Percentiles rank a stretch among this genome's conserved stretches.
phyloP scores from a whole-genome alignment of 805 yeast species.

The Diddensiella santjacobensis region DNA sequence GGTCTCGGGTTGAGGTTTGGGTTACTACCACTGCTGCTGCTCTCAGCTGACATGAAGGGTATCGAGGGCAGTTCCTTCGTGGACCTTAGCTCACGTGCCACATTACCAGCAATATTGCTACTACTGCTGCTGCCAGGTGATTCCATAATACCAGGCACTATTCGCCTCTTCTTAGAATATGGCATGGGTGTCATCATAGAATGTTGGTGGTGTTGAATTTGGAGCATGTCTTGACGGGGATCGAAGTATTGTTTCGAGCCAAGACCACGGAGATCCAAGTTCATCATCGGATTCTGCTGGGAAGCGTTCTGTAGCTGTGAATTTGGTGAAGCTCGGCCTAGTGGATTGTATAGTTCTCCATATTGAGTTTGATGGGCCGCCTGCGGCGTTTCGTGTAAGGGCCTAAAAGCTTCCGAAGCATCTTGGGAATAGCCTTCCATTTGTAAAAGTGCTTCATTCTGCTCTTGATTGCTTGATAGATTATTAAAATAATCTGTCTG shows the following conservation, averaged over 20 bases:
- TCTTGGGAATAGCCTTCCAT: neutral
- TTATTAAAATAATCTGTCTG: neutral
- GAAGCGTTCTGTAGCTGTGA: neutral
- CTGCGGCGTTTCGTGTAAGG: neutral
- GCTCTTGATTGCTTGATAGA: neutral
- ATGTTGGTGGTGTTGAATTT: neutral
- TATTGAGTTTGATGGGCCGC: neutral
- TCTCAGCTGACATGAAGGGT: neutral
- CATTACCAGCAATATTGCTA: neutral
- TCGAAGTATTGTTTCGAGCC: too few species aligned
- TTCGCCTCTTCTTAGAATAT: too few species aligned
- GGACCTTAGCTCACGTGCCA: neutral
- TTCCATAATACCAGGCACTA: too few species aligned
- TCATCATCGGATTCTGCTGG: neutral
- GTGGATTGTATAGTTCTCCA: neutral
- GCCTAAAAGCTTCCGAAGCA: neutral
- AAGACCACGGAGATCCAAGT: neutral
- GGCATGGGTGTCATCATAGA: too few species aligned
- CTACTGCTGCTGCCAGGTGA: neutral
- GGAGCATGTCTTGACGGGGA: too few species aligned
- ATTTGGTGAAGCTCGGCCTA: neutral
- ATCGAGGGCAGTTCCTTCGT: neutral
- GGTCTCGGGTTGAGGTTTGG: slow-evolving; percentile 6
- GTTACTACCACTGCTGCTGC: neutral
- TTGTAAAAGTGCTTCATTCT: neutral